Evolutionary conservation across 2,329 filamentous ascomycete species (phyloP).

Genomic region (Trichoderma koningiopsis): DNA sequence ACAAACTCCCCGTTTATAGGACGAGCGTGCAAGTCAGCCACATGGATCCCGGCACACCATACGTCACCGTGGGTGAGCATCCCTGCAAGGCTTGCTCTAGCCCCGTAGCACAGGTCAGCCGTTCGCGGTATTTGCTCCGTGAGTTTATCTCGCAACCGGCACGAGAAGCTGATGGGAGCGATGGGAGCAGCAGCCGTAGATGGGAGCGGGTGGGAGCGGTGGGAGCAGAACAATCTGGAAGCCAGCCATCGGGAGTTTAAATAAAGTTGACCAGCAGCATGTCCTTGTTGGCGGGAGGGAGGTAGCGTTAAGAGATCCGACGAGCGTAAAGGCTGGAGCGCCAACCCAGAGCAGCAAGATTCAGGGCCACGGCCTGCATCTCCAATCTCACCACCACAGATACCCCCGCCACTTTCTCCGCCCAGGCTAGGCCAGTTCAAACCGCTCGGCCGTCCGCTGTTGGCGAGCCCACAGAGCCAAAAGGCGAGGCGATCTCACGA

Average conservation of each 20-base stretch:
- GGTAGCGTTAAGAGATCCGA: slow-evolving; percentile 22
- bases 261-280: slow-evolving; percentile 20
- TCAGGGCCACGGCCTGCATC: slow-evolving; percentile 15
- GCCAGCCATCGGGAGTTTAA: slow-evolving; percentile 11
- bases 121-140: slow-evolving; percentile 20
- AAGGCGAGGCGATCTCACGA: slow-evolving; percentile 21
- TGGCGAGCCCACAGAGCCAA: slow-evolving; percentile 3
- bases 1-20: slow-evolving; percentile 20
- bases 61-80: slow-evolving; percentile 25
- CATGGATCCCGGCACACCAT: slow-evolving; percentile 22
- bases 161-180: neutral
- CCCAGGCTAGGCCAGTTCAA: slow-evolving; percentile 7
- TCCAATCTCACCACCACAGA: slow-evolving; percentile 16
- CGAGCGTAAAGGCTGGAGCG: slow-evolving; percentile 21
- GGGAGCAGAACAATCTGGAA: slow-evolving; percentile 1
- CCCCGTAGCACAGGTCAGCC: slow-evolving; percentile 11
- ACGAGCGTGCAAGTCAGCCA: slow-evolving; percentile 17
- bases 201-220: neutral
- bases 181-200: neutral
- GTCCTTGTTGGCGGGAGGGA: slow-evolving; percentile 21
- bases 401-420: slow-evolving; percentile 18
- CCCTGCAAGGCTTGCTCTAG: slow-evolving; percentile 16
- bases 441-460: neutral
- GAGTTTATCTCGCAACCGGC: neutral
- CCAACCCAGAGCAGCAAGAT: slow-evolving; percentile 23